A percentile compares a stretch with the other conserved stretches of the same genome.
These are phyloP conservation scores for Nemophila menziesii DNA, from an alignment of 257 asterid species.

Conservation along the genomic window DNA sequence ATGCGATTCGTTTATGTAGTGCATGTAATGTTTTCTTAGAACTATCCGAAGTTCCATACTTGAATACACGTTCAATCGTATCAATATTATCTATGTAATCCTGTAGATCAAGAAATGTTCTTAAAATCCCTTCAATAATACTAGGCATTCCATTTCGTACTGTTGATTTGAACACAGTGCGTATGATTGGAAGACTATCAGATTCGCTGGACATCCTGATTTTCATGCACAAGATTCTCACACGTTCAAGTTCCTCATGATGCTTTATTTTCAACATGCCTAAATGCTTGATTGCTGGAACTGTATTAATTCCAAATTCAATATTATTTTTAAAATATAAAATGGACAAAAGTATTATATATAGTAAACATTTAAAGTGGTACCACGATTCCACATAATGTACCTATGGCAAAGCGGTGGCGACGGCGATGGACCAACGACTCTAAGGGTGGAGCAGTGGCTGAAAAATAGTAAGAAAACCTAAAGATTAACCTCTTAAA, in stretches of 20 bases:
- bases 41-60: constrained; percentile 16
- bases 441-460: too few relatives aligned
- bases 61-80: constrained; percentile 17
- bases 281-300: constrained; percentile 14
- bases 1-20: constrained; percentile 8
- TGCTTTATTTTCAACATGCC: constrained; percentile 14
- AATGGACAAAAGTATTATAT: too few relatives aligned
- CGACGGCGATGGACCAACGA: too few relatives aligned
- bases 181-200: neutral
- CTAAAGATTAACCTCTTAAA: too few relatives aligned
- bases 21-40: constrained; percentile 17
- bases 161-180: constrained; percentile 10
- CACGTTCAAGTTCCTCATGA: constrained; percentile 15
- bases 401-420: too few relatives aligned
- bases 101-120: constrained; percentile 19
- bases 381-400: too few relatives aligned
- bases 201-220: neutral
- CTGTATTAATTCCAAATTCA: constrained; percentile 9
- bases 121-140: constrained; percentile 16
- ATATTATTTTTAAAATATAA: too few relatives aligned
- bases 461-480: too few relatives aligned
- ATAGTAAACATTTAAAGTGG: too few relatives aligned
- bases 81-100: constrained; percentile 14
- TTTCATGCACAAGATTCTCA: constrained; percentile 18
- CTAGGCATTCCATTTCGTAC: constrained; percentile 12